Evolutionary conservation across 106 monocot genomes (phyloP).

Genomic region (Triglochin maritima): DNA sequence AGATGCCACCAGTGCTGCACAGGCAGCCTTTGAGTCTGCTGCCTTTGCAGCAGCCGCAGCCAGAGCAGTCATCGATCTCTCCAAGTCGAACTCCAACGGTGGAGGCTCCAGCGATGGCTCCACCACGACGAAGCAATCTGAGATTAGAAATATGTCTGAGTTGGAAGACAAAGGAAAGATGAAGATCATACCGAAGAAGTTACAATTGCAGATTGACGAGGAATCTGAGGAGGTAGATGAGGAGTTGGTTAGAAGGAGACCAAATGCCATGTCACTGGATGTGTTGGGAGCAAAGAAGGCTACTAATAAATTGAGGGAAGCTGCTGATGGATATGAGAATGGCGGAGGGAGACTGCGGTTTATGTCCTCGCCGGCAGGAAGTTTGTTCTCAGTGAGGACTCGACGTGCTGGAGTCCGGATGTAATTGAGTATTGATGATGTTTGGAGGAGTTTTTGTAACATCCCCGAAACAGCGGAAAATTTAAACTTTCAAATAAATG

Average conservation of each 20-base stretch:
- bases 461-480: too few species aligned
- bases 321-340: neutral
- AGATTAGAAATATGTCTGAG: neutral
- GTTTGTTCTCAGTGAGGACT: conserved; percentile 1
- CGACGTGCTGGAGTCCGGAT: neutral
- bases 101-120: conserved; percentile 2
- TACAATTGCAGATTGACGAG: neutral
- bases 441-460: neutral
- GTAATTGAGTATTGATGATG: neutral
- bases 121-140: neutral
- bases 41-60: conserved; percentile 63
- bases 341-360: neutral
- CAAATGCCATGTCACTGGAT: neutral
- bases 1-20: conserved; percentile 57
- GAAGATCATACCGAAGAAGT: neutral
- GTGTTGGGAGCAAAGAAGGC: neutral
- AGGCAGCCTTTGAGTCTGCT: conserved; percentile 64
- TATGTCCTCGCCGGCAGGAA: neutral
- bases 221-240: neutral
- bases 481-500: too few species aligned
- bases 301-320: neutral
- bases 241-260: neutral
- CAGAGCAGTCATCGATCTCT: conserved; percentile 50
- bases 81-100: conserved; percentile 22
- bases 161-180: neutral